phyloP scores from a whole-genome alignment of 495 filamentous ascomycete genomes.

The Neurospora sp. region DNA sequence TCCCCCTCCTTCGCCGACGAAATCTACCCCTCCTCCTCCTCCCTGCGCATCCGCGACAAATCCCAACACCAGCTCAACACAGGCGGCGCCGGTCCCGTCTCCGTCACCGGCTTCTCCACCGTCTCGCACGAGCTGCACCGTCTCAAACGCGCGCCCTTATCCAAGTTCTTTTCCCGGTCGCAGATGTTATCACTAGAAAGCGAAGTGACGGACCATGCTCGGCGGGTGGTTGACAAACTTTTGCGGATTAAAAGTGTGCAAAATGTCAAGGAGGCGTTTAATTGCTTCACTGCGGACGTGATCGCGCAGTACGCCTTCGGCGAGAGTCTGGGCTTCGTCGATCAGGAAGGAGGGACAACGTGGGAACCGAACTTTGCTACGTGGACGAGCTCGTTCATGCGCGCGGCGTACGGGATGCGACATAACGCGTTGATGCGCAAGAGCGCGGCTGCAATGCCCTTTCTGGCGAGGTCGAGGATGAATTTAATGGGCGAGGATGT shows the following conservation, averaged over 20 bases:
- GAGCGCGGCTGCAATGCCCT: constrained; percentile 7
- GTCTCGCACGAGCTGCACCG: constrained; percentile 36
- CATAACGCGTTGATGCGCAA: constrained; percentile 8
- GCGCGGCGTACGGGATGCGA: constrained; percentile 24
- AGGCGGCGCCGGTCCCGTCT: constrained; percentile 9
- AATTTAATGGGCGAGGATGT: constrained; percentile 17
- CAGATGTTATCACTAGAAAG: constrained; percentile 25
- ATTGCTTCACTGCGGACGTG: constrained; percentile 20
- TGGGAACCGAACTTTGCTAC: constrained; percentile 19
- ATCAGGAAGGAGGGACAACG: constrained; percentile 3
- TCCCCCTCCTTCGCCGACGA: constrained; percentile 21
- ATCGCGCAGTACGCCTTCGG: constrained; percentile 24
- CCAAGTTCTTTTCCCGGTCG: constrained; percentile 33
- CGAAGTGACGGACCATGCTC: constrained; percentile 16
- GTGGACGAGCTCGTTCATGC: constrained; percentile 15
- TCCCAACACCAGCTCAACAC: constrained; percentile 14
- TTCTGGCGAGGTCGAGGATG: background rate
- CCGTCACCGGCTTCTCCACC: constrained; percentile 34
- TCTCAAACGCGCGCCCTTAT: constrained; percentile 26
- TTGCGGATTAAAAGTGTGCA: background rate
- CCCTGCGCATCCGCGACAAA: constrained; percentile 21
- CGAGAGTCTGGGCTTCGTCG: constrained; percentile 18
- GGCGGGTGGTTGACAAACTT: constrained; percentile 9
- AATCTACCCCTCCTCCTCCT: constrained; percentile 20
- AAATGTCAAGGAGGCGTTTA: constrained; percentile 18